Conservation (phyloP, 768 basidiomycete species). For the Mycena maculata region DNA sequence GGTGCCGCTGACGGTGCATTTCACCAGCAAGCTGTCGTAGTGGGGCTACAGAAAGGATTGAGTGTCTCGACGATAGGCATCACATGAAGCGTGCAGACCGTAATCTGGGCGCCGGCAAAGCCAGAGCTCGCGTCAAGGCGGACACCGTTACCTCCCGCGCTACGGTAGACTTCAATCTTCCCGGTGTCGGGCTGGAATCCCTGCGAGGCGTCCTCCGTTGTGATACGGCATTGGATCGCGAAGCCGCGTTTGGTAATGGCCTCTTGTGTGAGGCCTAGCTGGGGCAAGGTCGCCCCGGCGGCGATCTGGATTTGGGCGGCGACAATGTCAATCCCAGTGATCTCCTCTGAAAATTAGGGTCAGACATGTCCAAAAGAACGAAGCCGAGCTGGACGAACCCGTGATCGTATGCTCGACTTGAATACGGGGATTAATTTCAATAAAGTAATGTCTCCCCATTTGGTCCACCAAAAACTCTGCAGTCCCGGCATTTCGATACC, state of each 20-base stretch:
- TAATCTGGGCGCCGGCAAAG: slow-evolving; percentile 99
- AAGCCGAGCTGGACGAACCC: slow-evolving; percentile 60
- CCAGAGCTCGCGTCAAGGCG: slow-evolving; percentile 97
- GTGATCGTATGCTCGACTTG: slow-evolving; percentile 99
- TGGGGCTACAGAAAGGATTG: slow-evolving; percentile 74
- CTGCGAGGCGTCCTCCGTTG: slow-evolving; percentile 94
- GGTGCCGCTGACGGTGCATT: slow-evolving; percentile 94
- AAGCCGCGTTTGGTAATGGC: slow-evolving; percentile 96
- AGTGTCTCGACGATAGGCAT: slow-evolving; percentile 1
- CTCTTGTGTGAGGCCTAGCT: slow-evolving; percentile 95
- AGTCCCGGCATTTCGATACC: slow-evolving; percentile 97
- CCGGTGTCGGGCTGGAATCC: slow-evolving; percentile 98
- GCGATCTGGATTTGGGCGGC: slow-evolving; percentile 99
- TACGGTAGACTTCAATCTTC: slow-evolving; percentile 99
- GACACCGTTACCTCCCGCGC: slow-evolving; percentile 98
- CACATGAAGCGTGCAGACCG: slow-evolving; percentile 60
- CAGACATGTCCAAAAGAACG: slow-evolving; percentile 20
- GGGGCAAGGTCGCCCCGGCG: slow-evolving; percentile 95
- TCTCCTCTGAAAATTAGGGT: slow-evolving; percentile 79
- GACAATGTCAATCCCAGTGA: slow-evolving; percentile 98
- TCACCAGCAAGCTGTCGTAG: slow-evolving; percentile 97
- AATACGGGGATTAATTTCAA: slow-evolving; percentile 99
- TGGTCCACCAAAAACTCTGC: slow-evolving; percentile 99
- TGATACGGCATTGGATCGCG: slow-evolving; percentile 98
- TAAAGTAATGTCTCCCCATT: slow-evolving; percentile 97